Conservation (phyloP, 768 basidiomycete species). For the Glaciozyma antarctica region DNA sequence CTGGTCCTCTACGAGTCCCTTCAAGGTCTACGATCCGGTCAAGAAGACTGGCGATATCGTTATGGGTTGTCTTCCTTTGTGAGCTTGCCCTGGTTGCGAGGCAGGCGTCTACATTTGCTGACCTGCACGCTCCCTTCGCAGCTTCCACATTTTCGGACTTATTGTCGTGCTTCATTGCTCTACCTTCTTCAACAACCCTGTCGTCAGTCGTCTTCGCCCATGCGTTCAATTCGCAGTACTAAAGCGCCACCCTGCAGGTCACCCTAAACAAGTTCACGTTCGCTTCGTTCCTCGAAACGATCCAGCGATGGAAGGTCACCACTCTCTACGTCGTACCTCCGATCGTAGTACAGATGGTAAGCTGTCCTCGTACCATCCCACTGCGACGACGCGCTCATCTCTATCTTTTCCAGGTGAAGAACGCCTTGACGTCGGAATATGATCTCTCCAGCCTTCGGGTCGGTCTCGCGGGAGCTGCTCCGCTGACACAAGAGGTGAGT, state of each 20-base stretch:
- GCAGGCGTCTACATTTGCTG: neutral
- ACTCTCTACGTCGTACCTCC: slow-evolving; percentile 23
- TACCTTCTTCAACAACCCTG: slow-evolving; percentile 6
- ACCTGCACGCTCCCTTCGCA: neutral
- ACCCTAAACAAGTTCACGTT: slow-evolving; percentile 11
- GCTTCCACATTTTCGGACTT: slow-evolving; percentile 26
- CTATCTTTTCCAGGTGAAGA: slow-evolving; percentile 19
- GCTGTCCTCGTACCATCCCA: too few relatives aligned
- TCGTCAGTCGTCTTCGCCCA: slow-evolving; percentile 1
- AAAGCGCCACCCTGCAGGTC: neutral
- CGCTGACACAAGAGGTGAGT: slow-evolving; percentile 17
- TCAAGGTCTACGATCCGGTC: slow-evolving; percentile 1
- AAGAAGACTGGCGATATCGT: slow-evolving; percentile 18
- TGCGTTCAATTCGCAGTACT: neutral
- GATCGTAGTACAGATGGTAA: neutral
- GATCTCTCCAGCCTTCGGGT: slow-evolving; percentile 8
- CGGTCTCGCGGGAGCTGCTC: slow-evolving; percentile 25
- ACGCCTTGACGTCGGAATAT: slow-evolving; percentile 9
- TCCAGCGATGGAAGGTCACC: slow-evolving; percentile 18
- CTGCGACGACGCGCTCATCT: too few relatives aligned
- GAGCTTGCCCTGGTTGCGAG: neutral
- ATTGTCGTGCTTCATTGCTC: slow-evolving; percentile 15
- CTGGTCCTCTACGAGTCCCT: neutral
- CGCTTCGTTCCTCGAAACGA: slow-evolving; percentile 8
- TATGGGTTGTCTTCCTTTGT: slow-evolving; percentile 16